Evolutionary conservation across 305 asterid species (phyloP).

Genomic region (Ruellia speciosa): DNA sequence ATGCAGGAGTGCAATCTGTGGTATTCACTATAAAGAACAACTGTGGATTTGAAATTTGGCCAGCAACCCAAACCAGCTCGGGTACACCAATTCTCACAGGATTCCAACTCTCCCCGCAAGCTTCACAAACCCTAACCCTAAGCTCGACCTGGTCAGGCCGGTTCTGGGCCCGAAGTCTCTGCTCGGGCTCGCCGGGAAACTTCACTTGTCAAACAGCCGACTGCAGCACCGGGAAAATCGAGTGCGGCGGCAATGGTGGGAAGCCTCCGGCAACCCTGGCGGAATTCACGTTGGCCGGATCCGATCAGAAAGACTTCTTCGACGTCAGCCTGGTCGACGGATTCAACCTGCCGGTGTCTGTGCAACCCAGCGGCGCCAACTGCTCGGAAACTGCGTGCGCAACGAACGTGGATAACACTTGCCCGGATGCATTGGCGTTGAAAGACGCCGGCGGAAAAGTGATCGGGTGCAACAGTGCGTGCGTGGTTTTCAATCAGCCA

Average conservation of each 20-base stretch:
- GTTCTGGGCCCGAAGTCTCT: slow-evolving; percentile 1
- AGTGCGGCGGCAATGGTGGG: background rate
- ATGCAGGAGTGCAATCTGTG: background rate
- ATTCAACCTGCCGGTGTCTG: slow-evolving; percentile 55
- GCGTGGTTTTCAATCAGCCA: slow-evolving; percentile 6
- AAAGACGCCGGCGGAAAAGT: background rate
- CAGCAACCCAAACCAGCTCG: slow-evolving; percentile 1
- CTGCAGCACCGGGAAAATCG: slow-evolving; percentile 8
- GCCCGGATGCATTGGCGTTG: slow-evolving; percentile 45
- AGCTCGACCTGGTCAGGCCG: slow-evolving; percentile 1
- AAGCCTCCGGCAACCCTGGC: background rate
- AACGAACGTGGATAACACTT: slow-evolving; percentile 38
- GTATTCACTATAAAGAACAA: slow-evolving; percentile 2
- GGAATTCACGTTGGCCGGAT: slow-evolving; percentile 23
- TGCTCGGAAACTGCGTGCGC: slow-evolving; percentile 46
- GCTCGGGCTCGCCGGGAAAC: background rate
- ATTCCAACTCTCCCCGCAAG: background rate
- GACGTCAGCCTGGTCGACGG: slow-evolving; percentile 78
- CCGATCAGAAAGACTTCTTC: slow-evolving; percentile 33
- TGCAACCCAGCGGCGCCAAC: slow-evolving; percentile 42
- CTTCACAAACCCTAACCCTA: background rate
- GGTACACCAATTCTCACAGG: background rate
- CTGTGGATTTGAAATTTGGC: slow-evolving; percentile 1
- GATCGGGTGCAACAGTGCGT: slow-evolving; percentile 11
- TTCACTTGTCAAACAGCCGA: slow-evolving; percentile 1